Conservation (phyloP, 345 rosid genomes). For the Anacardium occidentale region DNA sequence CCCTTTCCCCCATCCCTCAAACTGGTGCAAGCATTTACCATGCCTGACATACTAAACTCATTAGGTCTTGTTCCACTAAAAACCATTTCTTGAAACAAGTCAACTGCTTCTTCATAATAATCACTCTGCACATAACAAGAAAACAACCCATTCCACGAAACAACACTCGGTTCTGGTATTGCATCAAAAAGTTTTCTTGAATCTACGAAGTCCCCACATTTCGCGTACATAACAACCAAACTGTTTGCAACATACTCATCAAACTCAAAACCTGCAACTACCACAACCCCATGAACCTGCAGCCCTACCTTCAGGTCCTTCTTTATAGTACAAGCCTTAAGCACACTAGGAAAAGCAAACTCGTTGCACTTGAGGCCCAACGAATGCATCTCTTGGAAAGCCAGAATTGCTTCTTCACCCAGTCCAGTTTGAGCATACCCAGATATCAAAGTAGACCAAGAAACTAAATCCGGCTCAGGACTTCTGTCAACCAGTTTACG, state of each 20-base stretch:
- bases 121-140: constrained; percentile 54
- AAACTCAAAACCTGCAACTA: constrained; percentile 48
- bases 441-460: constrained; percentile 70
- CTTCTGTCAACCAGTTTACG: constrained; percentile 52
- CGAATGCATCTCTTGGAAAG: constrained; percentile 42
- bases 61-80: constrained; percentile 49
- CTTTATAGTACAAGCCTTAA: constrained; percentile 50
- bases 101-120: constrained; percentile 37
- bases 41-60: constrained; percentile 58
- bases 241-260: constrained; percentile 62
- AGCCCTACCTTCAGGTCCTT: constrained; percentile 47
- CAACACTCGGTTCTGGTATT: constrained; percentile 46
- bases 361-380: constrained; percentile 55
- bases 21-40: constrained; percentile 54
- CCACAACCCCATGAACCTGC: constrained; percentile 56
- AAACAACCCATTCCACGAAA: constrained; percentile 59
- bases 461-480: constrained; percentile 53
- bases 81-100: constrained; percentile 48
- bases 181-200: constrained; percentile 49
- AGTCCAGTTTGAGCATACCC: constrained; percentile 51
- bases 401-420: constrained; percentile 39
- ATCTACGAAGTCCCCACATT: constrained; percentile 46
- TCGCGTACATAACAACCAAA: constrained; percentile 58
- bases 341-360: constrained; percentile 56
- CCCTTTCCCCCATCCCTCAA: constrained; percentile 45